Evolutionary conservation across 2,329 filamentous ascomycete genomes (phyloP).

Genomic region (Phoma sp.): DNA sequence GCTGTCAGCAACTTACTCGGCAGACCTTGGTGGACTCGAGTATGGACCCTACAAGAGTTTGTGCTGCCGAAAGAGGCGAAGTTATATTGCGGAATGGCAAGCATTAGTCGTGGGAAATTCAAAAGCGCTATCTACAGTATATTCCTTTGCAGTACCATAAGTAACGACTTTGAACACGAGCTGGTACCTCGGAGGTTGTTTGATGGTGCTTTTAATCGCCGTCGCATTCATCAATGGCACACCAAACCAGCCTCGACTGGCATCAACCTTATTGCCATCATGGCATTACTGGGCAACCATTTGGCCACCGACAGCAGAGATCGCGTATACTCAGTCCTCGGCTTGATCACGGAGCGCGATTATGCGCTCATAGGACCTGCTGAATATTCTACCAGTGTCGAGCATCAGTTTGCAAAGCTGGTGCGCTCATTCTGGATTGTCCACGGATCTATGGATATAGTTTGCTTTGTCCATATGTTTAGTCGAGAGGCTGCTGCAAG

Average conservation of each 20-base stretch:
- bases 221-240: conserved; percentile 38
- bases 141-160: conserved; percentile 31
- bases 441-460: conserved; percentile 34
- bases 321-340: conserved; percentile 39
- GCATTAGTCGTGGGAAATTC: conserved; percentile 34
- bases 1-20: conserved; percentile 32
- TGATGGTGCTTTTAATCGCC: conserved; percentile 37
- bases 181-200: conserved; percentile 33
- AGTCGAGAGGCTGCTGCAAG: conserved; percentile 25
- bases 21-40: conserved; percentile 38
- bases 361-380: conserved; percentile 30
- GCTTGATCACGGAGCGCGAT: conserved; percentile 32
- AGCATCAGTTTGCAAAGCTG: conserved; percentile 33
- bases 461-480: conserved; percentile 41
- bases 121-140: conserved; percentile 41
- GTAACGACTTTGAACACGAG: conserved; percentile 30
- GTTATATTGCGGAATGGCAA: conserved; percentile 30
- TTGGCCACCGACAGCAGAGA: conserved; percentile 37
- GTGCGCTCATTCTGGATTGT: conserved; percentile 36
- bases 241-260: conserved; percentile 19
- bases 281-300: conserved; percentile 40
- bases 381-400: conserved; percentile 27
- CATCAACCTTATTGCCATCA: conserved; percentile 33
- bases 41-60: conserved; percentile 40
- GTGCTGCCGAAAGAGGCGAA: conserved; percentile 35